Evolutionary conservation across 192 early-diverging fungal genomes (phyloP), one percentile per base, ranked within the genome.

Genomic region (Obelidium mucronatum): DNA sequence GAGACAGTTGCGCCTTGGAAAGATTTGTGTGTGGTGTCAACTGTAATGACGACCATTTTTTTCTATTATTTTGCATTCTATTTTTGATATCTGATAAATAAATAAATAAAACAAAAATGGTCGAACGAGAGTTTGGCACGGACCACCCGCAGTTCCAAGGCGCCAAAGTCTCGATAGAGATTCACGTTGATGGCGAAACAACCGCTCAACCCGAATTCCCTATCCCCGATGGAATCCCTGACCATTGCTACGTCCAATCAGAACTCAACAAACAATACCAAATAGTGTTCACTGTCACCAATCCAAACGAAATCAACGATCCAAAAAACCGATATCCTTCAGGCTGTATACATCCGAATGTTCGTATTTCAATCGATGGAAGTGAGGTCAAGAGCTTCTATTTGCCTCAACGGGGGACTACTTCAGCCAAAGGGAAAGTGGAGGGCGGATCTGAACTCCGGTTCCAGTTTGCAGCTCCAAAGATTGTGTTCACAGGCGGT

Each of bases 391-490:
- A 42, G 17, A 15, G 15, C 11, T n/a, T 5, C 4, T 48, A 26
- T 52, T 22, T 51, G 0, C 42, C 22, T 24, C 19, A 52, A 19
- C 19, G 66, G 48, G 13, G 44, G 6, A 11, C 17, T 17, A 13
- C 51, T 30, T 8, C 24, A 8, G 31, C 30, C 4, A 30, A 68
- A 42, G 63, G 63, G 15, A 39, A n/a, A 13, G 5, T n/a, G 15
- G 28, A 39, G 22, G 39, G 39, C 30, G 24, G 11, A 17, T 6
- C 13, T n/a, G n/a, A n/a, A 24, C 51, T n/a, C 19, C 6, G 40
- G 17, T 68, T 68, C 31, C n/a, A 30, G 40, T 68, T 68, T 51
- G 22, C 37, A 22, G 66, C 66, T 19, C 66, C 66, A 19, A 42
- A 22, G n/a, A 8, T 68, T 4, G 66, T 68, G 37, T n/a, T 19